phyloP scores from a whole-genome alignment of 306 rosid species.

The Quillaja saponaria region DNA sequence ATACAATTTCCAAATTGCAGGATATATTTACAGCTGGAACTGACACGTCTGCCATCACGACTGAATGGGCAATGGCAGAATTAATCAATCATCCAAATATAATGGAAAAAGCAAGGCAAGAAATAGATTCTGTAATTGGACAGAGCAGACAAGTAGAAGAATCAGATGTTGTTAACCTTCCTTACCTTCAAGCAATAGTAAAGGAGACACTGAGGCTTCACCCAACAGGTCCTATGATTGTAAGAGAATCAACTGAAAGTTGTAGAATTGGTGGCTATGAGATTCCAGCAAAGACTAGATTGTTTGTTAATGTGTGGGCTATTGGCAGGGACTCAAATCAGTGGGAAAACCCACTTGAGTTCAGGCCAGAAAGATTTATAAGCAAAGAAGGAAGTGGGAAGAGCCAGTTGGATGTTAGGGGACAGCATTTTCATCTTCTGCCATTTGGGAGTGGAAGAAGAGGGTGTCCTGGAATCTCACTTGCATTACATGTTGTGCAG shows the following conservation, averaged over 20 bases:
- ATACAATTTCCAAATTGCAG: slow-evolving; percentile 30
- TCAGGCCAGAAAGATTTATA: slow-evolving; percentile 68
- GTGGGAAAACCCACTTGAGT: slow-evolving; percentile 74
- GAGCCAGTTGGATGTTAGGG: slow-evolving; percentile 59
- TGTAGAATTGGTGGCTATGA: slow-evolving; percentile 56
- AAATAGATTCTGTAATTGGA: slow-evolving; percentile 57
- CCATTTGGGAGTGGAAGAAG: slow-evolving; percentile 82
- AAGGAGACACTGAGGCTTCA: slow-evolving; percentile 88
- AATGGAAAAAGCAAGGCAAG: slow-evolving; percentile 65
- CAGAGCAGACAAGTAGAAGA: slow-evolving; percentile 55
- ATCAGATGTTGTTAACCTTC: slow-evolving; percentile 60
- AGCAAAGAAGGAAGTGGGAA: slow-evolving; percentile 41
- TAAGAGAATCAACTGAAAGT: slow-evolving; percentile 56
- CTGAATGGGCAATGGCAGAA: slow-evolving; percentile 64
- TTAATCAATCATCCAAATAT: slow-evolving; percentile 64
- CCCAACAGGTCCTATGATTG: slow-evolving; percentile 68
- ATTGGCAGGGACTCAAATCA: slow-evolving; percentile 70
- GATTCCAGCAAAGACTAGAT: slow-evolving; percentile 62
- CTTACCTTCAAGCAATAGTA: slow-evolving; percentile 70
- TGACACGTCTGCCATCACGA: slow-evolving; percentile 53
- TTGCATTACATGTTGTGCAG: slow-evolving; percentile 43
- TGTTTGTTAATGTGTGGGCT: slow-evolving; percentile 77
- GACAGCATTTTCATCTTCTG: slow-evolving; percentile 64
- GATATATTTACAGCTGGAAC: slow-evolving; percentile 68
- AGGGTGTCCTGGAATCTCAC: slow-evolving; percentile 53